Evolutionary conservation across 352 stramenopile genomes (phyloP), one percentile per base, ranked within the genome.

Genomic region (Phytophthora tubulina): DNA sequence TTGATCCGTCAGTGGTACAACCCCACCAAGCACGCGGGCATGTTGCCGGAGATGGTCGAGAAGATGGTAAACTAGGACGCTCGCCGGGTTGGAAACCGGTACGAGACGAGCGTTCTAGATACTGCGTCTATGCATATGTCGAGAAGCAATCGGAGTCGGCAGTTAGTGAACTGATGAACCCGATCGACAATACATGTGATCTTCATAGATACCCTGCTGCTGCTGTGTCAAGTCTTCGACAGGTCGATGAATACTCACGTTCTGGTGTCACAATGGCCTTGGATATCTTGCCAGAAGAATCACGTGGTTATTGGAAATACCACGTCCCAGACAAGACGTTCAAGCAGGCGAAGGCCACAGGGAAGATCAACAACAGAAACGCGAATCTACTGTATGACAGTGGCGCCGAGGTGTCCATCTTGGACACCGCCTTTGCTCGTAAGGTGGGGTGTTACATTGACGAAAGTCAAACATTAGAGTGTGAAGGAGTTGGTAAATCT

Each of bases 331-430:
- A 59, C 13, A 79, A 82, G 53, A 38, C 21, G 42, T 72, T 76
- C n/a, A 53, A 59, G 9, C 62, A 82, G 39, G 68, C 64, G 8
- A 78, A 80, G 38, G 62, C 67, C 0, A 3, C 3, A 0, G 63
- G 63, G 0, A 59, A 61, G 32, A 42, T 79, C 6, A 44, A 79
- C 51, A 66, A 79, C 49, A 30, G 33, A 2, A 49, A 60, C 4
- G 67, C 75, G 1, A 55, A 32, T 27, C 13, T 75, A 6, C 35
- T 82, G 9, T 52, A 73, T 30, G 75, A 82, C 27, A 70, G 59
- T 11, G 54, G 53, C 31, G 67, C 53, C 54, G 59, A 75, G n/a
- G 60, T 66, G 38, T 75, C 67, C 1, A 67, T 75, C 6, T 1
- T 76, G 11, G 69, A 76, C 15, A 57, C 56, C 51, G 17, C 62